A percentile compares a stretch with the other conserved stretches of the same genome.
These are phyloP conservation scores for Quercus engelmannii DNA, from an alignment of 306 rosid genomes.

Conservation along the genomic window DNA sequence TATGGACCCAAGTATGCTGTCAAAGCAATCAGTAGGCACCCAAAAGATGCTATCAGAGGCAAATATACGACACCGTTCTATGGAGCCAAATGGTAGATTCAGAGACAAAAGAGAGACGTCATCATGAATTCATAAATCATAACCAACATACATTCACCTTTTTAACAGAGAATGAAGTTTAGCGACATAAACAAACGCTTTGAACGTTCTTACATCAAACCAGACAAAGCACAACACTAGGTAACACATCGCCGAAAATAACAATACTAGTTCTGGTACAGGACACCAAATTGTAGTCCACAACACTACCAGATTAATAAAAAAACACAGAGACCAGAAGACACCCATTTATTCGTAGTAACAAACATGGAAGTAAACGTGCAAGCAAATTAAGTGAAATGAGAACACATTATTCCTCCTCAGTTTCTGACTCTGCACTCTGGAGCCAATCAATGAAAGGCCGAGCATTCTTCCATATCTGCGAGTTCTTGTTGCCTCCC, in stretches of 20 bases:
- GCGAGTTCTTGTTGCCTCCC: constrained; percentile 38
- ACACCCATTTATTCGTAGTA: constrained; percentile 25
- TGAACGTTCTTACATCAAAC: neutral
- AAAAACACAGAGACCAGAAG: neutral
- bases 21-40: no score
- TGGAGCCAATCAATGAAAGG: constrained; percentile 64
- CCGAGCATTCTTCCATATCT: constrained; percentile 52
- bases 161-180: neutral
- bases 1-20: no score
- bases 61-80: no score
- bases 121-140: neutral
- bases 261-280: neutral
- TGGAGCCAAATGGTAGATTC: neutral
- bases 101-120: neutral
- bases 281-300: neutral
- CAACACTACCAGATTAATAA: neutral
- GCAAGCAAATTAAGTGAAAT: neutral
- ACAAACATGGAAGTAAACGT: neutral
- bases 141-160: no score
- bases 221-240: neutral
- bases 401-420: constrained; percentile 31
- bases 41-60: no score
- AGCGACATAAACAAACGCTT: neutral
- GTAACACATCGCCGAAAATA: neutral
- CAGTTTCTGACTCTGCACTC: constrained; percentile 67